Base-by-base conservation (phyloP, 2,329 filamentous ascomycete species). In the Colletotrichum cuscutae region DNA sequence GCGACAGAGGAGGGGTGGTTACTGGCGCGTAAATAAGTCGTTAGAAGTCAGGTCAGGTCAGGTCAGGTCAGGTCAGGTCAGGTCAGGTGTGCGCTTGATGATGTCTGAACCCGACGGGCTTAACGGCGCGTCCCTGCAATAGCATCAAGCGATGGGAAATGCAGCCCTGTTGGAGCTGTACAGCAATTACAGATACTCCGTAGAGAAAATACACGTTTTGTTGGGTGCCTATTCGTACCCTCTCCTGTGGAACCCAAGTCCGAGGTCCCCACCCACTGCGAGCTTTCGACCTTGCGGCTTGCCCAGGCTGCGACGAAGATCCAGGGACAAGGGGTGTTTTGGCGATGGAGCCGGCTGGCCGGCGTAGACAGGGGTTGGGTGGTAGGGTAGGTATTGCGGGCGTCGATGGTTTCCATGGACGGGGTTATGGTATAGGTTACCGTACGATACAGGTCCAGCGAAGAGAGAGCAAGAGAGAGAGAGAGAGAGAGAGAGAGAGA, bases 81-180 rank as follows among this genome's bases (percentile, higher is more conserved):
- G 9, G 32, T 32, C 32, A 28, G 9, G 26, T 15, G 49, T 53
- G 32, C 24, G 52, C 42, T 65, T 46, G 62, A 57, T 19, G 42
- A 49, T n/a, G 42, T 49, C 37, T 42, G 35, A 54, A 54, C 3
- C 32, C 32, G 32, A 32, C 30, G 49, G 46, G 5, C 9, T 30
- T 24, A 64, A 64, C 15, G 13, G 52, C 24, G 37, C 13, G 13
- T 15, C 37, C 37, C 52, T 32, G 53, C 11, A 58, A 65, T 19
- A 56, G 66, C 28, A 24, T 65, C 26, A 53, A 28, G 32, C 22
- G 30, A 60, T 46, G 37, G 37, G 37, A 53, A 26, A 52, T 64
- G 69, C 69, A 72, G 69, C 69, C 69, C 65, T 72, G 65, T 53
- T 37, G 69, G 56, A 30, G 61, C 37, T 72, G 52, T 49, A n/a